phyloP scores from a whole-genome alignment of 2,329 filamentous ascomycete genomes.

The Exophiala sideris region DNA sequence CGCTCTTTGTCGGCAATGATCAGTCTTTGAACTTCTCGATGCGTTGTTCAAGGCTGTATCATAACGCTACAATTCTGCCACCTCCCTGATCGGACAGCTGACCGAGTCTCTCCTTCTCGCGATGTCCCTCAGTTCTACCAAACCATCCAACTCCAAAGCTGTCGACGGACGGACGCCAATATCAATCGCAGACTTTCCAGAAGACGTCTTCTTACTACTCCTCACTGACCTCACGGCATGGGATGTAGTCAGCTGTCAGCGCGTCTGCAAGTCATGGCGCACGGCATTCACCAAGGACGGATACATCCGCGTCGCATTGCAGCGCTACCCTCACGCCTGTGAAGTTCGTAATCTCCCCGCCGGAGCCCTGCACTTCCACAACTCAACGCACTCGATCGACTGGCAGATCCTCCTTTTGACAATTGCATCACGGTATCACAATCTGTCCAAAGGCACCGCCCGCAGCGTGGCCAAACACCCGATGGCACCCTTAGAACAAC shows the following conservation, averaged over 20 bases:
- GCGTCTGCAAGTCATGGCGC: conserved; percentile 51
- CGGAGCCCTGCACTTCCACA: conserved; percentile 9
- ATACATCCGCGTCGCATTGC: conserved; percentile 49
- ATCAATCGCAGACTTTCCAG: conserved; percentile 44
- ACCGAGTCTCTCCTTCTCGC: not conserved
- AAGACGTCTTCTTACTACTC: conserved; percentile 58
- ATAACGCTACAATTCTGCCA: conserved; percentile 31
- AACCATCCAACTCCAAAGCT: not conserved
- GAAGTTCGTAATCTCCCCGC: conserved; percentile 45
- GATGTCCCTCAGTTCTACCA: not conserved
- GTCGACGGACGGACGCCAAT: not conserved
- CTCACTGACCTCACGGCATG: conserved; percentile 47
- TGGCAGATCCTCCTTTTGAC: conserved; percentile 15
- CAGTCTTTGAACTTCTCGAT: conserved; percentile 29
- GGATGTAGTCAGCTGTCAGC: conserved; percentile 52
- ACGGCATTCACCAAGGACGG: conserved; percentile 49
- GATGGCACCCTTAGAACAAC: conserved; percentile 38
- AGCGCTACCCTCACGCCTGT: conserved; percentile 51
- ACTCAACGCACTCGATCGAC: not conserved
- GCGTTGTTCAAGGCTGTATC: conserved; percentile 34
- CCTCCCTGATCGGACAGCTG: not conserved
- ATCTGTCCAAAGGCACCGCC: conserved; percentile 50
- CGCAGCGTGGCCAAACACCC: conserved; percentile 46
- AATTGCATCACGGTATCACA: conserved; percentile 55
- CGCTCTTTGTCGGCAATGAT: conserved; percentile 8